Percentiles rank a stretch among this genome's conserved stretches.
Evolutionary conservation across 164 flowering plant genomes (phyloP).

Genomic region (Vitis rotundifolia): DNA sequence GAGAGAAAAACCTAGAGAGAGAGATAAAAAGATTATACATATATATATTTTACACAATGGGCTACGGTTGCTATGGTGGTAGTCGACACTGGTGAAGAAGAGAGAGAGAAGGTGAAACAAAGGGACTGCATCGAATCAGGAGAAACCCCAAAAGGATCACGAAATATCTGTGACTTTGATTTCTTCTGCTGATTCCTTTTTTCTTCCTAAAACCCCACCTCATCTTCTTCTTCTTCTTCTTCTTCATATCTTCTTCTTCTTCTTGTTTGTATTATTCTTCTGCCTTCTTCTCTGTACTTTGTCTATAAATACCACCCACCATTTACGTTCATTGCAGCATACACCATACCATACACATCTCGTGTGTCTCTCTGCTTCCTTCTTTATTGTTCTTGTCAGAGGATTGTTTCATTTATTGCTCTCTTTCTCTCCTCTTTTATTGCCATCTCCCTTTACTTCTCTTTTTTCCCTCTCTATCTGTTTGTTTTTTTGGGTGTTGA

Average conservation of each 20-base stretch:
- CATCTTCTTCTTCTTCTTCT: background rate
- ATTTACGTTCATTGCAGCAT: background rate
- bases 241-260: background rate
- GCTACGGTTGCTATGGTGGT: too few relatives aligned
- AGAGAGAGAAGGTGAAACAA: background rate
- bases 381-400: background rate
- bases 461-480: background rate
- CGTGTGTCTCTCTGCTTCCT: conserved; percentile 12
- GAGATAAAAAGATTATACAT: background rate
- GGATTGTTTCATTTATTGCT: too few relatives aligned
- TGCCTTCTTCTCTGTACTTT: background rate
- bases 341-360: conserved; percentile 3
- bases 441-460: background rate
- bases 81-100: background rate
- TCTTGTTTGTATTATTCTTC: background rate
- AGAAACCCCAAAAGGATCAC: conserved; percentile 44
- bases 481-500: background rate
- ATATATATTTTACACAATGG: too few relatives aligned
- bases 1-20: background rate
- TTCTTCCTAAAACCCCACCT: background rate
- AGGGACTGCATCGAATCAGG: conserved; percentile 25
- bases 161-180: conserved; percentile 47
- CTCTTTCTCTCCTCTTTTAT: background rate
- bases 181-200: conserved; percentile 10
- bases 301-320: conserved; percentile 11